Evolutionary conservation across 2,329 filamentous ascomycete species (phyloP).

Genomic region (Diaporthe vexans): DNA sequence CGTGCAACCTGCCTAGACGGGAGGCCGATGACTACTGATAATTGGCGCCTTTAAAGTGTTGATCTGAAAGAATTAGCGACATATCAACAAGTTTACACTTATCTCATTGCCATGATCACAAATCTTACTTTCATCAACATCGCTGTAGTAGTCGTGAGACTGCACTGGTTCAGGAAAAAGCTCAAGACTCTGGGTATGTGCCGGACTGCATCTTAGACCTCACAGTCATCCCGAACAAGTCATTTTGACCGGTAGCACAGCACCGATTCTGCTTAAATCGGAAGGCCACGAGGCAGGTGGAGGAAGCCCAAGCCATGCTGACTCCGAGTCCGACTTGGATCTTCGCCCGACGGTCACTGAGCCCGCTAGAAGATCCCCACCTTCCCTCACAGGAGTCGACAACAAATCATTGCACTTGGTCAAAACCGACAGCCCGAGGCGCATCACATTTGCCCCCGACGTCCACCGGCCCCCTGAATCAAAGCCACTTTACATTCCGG

Average conservation of each 20-base stretch:
- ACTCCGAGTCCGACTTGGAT: constrained; percentile 12
- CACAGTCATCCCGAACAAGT: background rate
- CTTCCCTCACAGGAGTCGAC: background rate
- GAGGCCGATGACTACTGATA: background rate
- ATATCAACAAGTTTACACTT: constrained; percentile 67
- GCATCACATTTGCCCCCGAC: constrained; percentile 9
- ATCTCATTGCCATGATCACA: constrained; percentile 62
- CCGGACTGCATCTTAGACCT: background rate
- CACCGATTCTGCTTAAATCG: constrained; percentile 13
- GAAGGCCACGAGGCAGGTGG: background rate
- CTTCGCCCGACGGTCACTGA: constrained; percentile 12
- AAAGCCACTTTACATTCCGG: constrained; percentile 43
- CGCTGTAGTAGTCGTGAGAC: constrained; percentile 60
- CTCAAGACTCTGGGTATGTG: constrained; percentile 6
- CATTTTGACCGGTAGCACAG: background rate
- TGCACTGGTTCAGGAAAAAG: constrained; percentile 63
- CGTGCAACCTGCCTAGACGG: constrained; percentile 40
- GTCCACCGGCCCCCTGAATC: constrained; percentile 5
- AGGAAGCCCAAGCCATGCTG: background rate
- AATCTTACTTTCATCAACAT: constrained; percentile 66
- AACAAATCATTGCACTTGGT: constrained; percentile 2
- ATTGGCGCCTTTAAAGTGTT: constrained; percentile 51
- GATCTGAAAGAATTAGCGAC: constrained; percentile 63
- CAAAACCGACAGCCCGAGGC: constrained; percentile 15
- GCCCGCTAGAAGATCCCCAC: constrained; percentile 11